Base-by-base conservation (phyloP, 352 stramenopile genomes). In the Phytophthora kernoviae region DNA sequence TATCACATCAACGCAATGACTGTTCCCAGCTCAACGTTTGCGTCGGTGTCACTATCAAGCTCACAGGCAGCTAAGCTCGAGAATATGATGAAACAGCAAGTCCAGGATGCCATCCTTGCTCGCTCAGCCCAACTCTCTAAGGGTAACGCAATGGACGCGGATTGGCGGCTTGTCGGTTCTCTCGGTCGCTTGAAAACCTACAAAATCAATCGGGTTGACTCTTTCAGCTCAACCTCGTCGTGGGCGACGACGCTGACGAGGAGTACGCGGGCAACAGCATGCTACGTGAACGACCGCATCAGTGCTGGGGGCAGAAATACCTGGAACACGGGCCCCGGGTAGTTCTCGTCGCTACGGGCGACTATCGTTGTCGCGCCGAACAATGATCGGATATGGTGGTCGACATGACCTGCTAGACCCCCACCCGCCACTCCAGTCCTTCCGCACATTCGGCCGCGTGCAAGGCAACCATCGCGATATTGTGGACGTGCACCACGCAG, bases 401-500 rank as follows among this genome's bases (percentile, higher is more conserved):
- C 43, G 27, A 9, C 65, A 39, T 2, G 58, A 73, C 12, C 43
- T 18, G 18, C 39, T 67, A 24, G 37, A 68, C n/a, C 22, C 40
- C 5, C 41, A 27, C 22, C 51, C 46, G 22, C 50, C 55, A 12
- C 59, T 84, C 20, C 73, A 74, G 55, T 73, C 73, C 14, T 82
- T 68, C 51, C 73, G 77, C 18, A 81, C 63, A 12, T 80, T 81
- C 26, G 77, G 77, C 1, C 67, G 60, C 5, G 62, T 87, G 11
- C 77, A 87, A 65, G 77, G 77, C 21, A 70, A 75, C 49, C 84
- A 81, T 54, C 60, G 64, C 11, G 74, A 82, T 47, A 82, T 87
- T 15, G 52, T 84, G 4, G 60, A 62, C n/a, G 74, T 62, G 0
- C 66, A 84, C 37, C 60, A 72, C 44, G 56, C 77, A 2, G 58